Conservation (phyloP, 2,329 filamentous ascomycete species). For the Fusarium ramigenum region DNA sequence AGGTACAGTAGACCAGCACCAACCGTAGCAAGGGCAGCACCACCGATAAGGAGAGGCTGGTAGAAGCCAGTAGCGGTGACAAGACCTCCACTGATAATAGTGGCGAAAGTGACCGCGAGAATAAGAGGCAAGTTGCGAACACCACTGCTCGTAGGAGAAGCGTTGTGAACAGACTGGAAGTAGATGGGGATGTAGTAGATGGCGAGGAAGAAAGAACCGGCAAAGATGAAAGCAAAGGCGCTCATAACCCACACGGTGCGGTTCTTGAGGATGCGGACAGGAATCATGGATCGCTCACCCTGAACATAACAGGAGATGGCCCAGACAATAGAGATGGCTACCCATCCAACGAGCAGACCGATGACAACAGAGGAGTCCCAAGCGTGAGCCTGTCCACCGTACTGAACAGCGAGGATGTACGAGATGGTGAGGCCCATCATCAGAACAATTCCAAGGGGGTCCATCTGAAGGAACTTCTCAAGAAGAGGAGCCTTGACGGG, state of each 20-base stretch:
- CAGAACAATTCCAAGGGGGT: slow-evolving; percentile 55
- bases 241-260: slow-evolving; percentile 52
- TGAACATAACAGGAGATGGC: slow-evolving; percentile 51
- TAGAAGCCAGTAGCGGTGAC: slow-evolving; percentile 54
- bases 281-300: slow-evolving; percentile 58
- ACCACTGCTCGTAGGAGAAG: slow-evolving; percentile 52
- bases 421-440: slow-evolving; percentile 56
- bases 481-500: slow-evolving; percentile 49
- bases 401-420: slow-evolving; percentile 59
- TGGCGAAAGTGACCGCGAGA: slow-evolving; percentile 55
- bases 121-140: slow-evolving; percentile 58
- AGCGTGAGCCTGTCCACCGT: slow-evolving; percentile 54
- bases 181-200: slow-evolving; percentile 61
- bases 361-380: slow-evolving; percentile 56
- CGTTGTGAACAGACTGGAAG: slow-evolving; percentile 54
- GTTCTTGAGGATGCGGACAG: slow-evolving; percentile 50
- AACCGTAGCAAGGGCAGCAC: slow-evolving; percentile 54
- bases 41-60: slow-evolving; percentile 57
- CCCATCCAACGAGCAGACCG: slow-evolving; percentile 54
- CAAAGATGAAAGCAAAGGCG: slow-evolving; percentile 54
- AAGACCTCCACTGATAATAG: slow-evolving; percentile 50
- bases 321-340: slow-evolving; percentile 49
- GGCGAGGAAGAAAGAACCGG: slow-evolving; percentile 55
- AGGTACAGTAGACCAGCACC: slow-evolving; percentile 56
- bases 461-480: slow-evolving; percentile 60